A percentile compares a stretch with the other conserved stretches of the same genome.
These are phyloP conservation scores for Neopestalotiopsis sp. DNA, from an alignment of 2,329 filamentous ascomycete genomes.

Conservation along the genomic window DNA sequence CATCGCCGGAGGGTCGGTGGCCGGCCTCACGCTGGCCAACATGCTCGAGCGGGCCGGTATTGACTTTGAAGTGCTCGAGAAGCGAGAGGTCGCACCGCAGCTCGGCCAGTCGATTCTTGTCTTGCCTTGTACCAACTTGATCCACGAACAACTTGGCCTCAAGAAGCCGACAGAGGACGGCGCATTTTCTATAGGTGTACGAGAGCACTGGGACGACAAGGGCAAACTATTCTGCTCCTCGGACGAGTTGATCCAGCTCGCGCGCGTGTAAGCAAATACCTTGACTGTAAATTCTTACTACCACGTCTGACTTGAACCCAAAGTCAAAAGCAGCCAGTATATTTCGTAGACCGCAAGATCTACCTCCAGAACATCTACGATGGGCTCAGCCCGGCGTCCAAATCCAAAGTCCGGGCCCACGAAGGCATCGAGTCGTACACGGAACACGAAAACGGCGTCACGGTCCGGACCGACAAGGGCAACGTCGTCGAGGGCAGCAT, in stretches of 20 bases:
- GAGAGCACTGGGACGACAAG: conserved; percentile 21
- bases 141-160: conserved; percentile 23
- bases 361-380: conserved; percentile 22
- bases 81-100: conserved; percentile 25
- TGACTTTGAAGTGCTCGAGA: conserved; percentile 26
- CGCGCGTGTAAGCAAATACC: conserved; percentile 11
- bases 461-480: conserved; percentile 21
- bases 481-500: conserved; percentile 23
- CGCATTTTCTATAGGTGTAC: conserved; percentile 7
- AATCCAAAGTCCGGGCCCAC: conserved; percentile 14
- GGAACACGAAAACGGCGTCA: conserved; percentile 23
- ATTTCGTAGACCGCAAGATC: conserved; percentile 20
- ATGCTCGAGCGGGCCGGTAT: conserved; percentile 25
- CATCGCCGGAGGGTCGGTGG: conserved; percentile 26
- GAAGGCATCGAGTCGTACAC: conserved; percentile 19
- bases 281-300: not conserved
- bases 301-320: not conserved
- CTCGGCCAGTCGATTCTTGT: conserved; percentile 23
- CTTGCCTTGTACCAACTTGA: conserved; percentile 12
- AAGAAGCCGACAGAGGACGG: conserved; percentile 3
- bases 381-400: conserved; percentile 20
- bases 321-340: conserved; percentile 11
- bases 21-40: conserved; percentile 23
- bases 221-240: conserved; percentile 23
- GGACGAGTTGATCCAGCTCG: conserved; percentile 17